phyloP scores from a whole-genome alignment of 2,329 filamentous ascomycete species.

The Diplodia sapinea region DNA sequence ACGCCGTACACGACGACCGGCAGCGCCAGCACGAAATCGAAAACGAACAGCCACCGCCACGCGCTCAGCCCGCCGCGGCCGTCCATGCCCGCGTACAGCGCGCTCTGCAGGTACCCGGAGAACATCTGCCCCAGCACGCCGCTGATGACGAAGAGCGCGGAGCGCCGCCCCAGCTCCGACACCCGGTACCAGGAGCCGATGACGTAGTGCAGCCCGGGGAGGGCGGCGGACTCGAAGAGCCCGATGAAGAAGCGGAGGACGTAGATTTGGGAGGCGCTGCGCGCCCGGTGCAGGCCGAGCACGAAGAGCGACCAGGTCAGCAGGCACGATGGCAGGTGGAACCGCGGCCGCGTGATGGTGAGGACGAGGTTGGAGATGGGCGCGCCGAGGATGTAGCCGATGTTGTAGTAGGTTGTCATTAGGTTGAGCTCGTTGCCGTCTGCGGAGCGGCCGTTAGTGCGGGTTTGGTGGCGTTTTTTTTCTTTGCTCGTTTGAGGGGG shows the following conservation, averaged over 20 bases:
- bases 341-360: constrained; percentile 14
- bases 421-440: constrained; percentile 32
- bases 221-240: constrained; percentile 26
- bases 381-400: constrained; percentile 31
- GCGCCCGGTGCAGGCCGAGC: constrained; percentile 6
- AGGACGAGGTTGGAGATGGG: constrained; percentile 21
- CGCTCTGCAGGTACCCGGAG: constrained; percentile 31
- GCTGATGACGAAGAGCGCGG: constrained; percentile 22
- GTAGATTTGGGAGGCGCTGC: constrained; percentile 12
- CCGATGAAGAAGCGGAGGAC: constrained; percentile 31
- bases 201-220: constrained; percentile 29
- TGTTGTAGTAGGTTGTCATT: constrained; percentile 32
- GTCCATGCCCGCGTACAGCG: constrained; percentile 29
- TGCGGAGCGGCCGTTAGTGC: neutral
- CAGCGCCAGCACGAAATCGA: constrained; percentile 44
- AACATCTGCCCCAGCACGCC: constrained; percentile 32
- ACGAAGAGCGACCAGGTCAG: constrained; percentile 27
- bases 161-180: constrained; percentile 22
- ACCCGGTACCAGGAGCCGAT: constrained; percentile 36
- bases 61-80: constrained; percentile 24
- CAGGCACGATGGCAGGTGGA: constrained; percentile 24
- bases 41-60: constrained; percentile 33
- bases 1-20: constrained; percentile 49
- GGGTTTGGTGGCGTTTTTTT: no score
- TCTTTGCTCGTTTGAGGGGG: no score